Conservation (phyloP, 306 rosid genomes). For the Macrotyloma uniflorum region DNA sequence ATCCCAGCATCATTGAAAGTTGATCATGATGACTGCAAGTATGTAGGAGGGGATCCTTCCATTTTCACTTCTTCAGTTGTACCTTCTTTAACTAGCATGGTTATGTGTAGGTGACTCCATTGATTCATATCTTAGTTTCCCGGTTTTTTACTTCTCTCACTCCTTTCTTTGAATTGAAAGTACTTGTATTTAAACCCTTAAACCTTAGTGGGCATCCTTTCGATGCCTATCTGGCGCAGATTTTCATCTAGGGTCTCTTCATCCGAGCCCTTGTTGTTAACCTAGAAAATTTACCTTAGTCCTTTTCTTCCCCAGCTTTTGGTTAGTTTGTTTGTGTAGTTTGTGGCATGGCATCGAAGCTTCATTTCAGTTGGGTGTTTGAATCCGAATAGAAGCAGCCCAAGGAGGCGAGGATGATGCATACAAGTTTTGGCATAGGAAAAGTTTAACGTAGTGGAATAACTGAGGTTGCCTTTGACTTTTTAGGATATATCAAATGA, state of each 20-base stretch:
- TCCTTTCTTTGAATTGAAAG: background rate
- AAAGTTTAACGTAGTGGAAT: conserved; percentile 46
- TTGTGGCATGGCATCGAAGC: conserved; percentile 52
- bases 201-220: conserved; percentile 42
- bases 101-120: conserved; percentile 73
- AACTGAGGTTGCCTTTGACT: conserved; percentile 30
- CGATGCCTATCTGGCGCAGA: conserved; percentile 43
- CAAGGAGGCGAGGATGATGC: conserved; percentile 51
- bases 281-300: background rate
- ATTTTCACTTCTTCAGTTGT: conserved; percentile 72
- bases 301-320: background rate
- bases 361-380: conserved; percentile 38
- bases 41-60: conserved; percentile 64
- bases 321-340: background rate
- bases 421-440: conserved; percentile 42
- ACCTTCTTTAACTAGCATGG: conserved; percentile 70
- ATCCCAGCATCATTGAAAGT: conserved; percentile 58
- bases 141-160: background rate
- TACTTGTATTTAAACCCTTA: conserved; percentile 12
- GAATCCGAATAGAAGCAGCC: conserved; percentile 22
- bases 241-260: background rate
- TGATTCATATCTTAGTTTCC: conserved; percentile 19
- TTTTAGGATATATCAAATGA: background rate
- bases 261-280: background rate
- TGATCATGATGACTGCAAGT: conserved; percentile 80